phyloP scores from a whole-genome alignment of 2,329 filamentous ascomycete genomes.

The Talaromyces verruculosus region DNA sequence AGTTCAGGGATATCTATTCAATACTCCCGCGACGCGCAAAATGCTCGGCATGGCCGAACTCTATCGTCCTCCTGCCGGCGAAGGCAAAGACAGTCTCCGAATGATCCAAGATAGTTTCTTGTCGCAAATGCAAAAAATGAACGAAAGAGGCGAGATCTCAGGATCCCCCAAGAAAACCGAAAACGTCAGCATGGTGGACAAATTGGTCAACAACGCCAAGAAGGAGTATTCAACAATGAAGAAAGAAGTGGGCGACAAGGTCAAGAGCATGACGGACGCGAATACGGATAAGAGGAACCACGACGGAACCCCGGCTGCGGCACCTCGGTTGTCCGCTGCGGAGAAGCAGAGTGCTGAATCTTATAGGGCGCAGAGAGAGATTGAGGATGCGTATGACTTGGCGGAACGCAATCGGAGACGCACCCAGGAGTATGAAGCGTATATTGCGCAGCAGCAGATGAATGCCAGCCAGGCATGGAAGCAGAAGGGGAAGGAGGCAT shows the following conservation, averaged over 20 bases:
- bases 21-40: conserved; percentile 34
- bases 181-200: conserved; percentile 36
- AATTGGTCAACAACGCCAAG: conserved; percentile 36
- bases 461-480: conserved; percentile 13
- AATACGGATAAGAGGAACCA: conserved; percentile 27
- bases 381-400: conserved; percentile 11
- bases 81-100: conserved; percentile 10
- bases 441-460: not conserved
- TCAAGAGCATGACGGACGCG: conserved; percentile 28
- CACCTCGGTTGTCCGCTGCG: conserved; percentile 18
- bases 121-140: conserved; percentile 16
- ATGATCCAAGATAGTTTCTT: conserved; percentile 10
- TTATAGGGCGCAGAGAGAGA: conserved; percentile 17
- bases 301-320: conserved; percentile 23
- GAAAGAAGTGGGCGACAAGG: conserved; percentile 27
- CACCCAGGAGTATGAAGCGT: not conserved
- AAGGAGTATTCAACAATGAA: conserved; percentile 27
- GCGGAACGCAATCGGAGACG: conserved; percentile 2
- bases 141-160: conserved; percentile 19
- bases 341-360: conserved; percentile 12
- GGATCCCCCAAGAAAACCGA: conserved; percentile 5
- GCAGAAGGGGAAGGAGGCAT: not conserved
- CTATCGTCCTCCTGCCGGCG: not conserved
- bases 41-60: conserved; percentile 28
- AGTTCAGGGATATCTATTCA: conserved; percentile 50